Evolutionary conservation across 2,329 filamentous ascomycete species (phyloP).

Genomic region (Epichloe glyceriae): DNA sequence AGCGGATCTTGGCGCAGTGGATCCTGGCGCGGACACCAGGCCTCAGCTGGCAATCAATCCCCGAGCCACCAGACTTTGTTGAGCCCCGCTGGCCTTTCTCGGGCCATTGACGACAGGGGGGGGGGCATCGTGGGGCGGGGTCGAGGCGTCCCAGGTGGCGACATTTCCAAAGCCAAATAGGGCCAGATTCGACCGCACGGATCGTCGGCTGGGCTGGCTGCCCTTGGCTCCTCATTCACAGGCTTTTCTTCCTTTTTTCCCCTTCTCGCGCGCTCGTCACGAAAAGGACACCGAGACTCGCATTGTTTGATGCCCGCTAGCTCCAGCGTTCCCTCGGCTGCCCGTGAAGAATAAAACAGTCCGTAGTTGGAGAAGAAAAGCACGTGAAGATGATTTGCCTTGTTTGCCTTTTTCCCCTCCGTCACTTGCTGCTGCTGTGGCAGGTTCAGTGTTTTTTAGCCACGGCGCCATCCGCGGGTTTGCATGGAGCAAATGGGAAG

Average conservation of each 20-base stretch:
- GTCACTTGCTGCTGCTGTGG: no score
- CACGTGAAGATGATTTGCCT: conserved; percentile 6
- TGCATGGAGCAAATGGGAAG: no score
- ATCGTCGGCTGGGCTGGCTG: background rate
- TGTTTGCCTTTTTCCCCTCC: background rate
- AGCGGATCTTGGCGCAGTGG: conserved; percentile 1
- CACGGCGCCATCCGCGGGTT: no score
- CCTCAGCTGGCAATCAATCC: conserved; percentile 4
- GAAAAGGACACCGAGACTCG: background rate
- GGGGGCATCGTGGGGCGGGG: no score
- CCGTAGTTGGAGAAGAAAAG: background rate
- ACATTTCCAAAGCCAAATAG: background rate
- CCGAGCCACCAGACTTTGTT: conserved; percentile 6
- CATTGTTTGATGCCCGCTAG: conserved; percentile 6
- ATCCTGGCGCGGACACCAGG: conserved; percentile 3
- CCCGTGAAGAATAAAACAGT: conserved; percentile 2
- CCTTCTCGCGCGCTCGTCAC: background rate
- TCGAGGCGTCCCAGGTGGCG: background rate
- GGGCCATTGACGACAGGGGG: background rate
- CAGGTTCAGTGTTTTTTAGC: no score
- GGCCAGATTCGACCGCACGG: background rate
- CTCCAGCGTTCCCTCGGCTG: conserved; percentile 10
- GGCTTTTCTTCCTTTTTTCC: background rate
- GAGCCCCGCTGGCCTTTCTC: conserved; percentile 1
- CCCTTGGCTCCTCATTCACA: background rate